Evolutionary conservation across 495 filamentous ascomycete genomes (phyloP), one percentile per base, ranked within the genome.

Genomic region (Talaromyces adpressus): DNA sequence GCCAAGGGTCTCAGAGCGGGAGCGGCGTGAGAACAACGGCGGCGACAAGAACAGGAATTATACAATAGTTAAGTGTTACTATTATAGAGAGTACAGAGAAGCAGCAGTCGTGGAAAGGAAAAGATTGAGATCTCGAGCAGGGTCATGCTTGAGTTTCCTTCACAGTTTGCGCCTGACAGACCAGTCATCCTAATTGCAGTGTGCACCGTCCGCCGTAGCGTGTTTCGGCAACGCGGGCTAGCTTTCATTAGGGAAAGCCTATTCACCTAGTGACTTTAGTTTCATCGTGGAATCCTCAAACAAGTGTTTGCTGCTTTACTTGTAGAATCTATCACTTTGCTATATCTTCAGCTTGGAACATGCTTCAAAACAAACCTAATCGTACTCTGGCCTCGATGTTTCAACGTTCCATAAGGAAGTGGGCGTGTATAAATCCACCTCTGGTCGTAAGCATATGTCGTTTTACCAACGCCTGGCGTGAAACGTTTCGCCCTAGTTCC

Each of bases 161-260:
- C n/a, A n/a, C n/a, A n/a, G n/a, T n/a, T n/a, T n/a, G n/a, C n/a
- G n/a, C n/a, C n/a, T 14, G 34, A 39, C 47, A 22, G 47, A 53
- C 18, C n/a, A 53, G 11, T 25, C 23, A 20, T 53, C 18, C 23
- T 25, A 9, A 22, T 23, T 22, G 49, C 49, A 57, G 53, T 57
- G 53, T 57, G 53, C 49, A 30, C 18, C 20, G 8, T 56, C 27
- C 14, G 53, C 14, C 53, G 27, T 57, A 57, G 53, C 53, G 53
- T 57, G 53, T 57, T 57, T 57, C 53, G 53, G 23, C 25, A 57
- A 30, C 53, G 25, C 27, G 27, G 27, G 27, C 53, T 57, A 57
- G 27, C 27, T 32, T 9, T 29, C 12, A 29, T 29, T 29, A n/a
- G 52, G 52, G 7, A 56, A 56, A 56, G 52, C 14, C 52, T 22